Conservation (phyloP, 1,139 yeast genomes). For the Saccharomyces hybrid region DNA sequence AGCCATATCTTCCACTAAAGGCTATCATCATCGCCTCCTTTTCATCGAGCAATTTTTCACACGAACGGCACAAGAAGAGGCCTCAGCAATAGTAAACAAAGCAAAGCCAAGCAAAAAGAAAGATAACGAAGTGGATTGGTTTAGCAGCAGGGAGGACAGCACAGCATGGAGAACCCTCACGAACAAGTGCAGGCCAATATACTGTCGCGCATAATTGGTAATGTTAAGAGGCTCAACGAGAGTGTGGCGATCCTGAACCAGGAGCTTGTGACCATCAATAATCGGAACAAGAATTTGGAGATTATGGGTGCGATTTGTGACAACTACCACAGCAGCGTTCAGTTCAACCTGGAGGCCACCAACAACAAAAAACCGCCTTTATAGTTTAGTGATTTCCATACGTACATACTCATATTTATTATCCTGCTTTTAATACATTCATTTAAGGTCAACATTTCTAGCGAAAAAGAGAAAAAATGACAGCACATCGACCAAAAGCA, state of each 20-base stretch:
- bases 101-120: background rate
- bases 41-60: background rate
- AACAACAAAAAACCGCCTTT: conserved; percentile 54
- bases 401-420: background rate
- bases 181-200: conserved; percentile 79
- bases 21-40: background rate
- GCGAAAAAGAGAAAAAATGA: background rate
- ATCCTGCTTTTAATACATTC: background rate
- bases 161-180: conserved; percentile 76
- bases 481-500: background rate
- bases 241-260: conserved; percentile 58
- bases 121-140: background rate
- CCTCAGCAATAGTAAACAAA: background rate
- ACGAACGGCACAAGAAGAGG: background rate
- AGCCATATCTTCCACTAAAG: background rate
- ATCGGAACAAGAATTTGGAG: conserved; percentile 63
- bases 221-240: conserved; percentile 69
- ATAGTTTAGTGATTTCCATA: background rate
- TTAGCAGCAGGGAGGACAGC: background rate
- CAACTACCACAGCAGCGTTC: conserved; percentile 62
- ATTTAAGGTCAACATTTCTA: background rate
- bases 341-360: conserved; percentile 66
- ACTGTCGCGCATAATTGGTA: conserved; percentile 66
- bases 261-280: conserved; percentile 37
- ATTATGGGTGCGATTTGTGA: conserved; percentile 78